Conservation (phyloP, 73 alveolate genomes). For the Tetrahymena elliotti region DNA sequence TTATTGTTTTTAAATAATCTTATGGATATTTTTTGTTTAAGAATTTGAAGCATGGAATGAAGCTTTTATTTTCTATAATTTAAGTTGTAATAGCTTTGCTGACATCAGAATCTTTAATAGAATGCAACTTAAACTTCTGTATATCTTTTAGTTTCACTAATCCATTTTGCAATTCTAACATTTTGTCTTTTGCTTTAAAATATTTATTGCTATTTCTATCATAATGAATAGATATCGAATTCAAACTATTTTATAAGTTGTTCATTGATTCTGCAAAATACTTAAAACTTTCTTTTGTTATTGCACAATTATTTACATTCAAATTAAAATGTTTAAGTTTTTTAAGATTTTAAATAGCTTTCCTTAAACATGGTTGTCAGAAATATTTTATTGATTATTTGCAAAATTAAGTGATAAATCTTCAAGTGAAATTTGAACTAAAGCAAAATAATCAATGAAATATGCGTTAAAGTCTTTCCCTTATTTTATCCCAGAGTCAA, state of each 20-base stretch:
- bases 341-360: no score
- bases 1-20: no score
- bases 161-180: background rate
- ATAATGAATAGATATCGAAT: background rate
- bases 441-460: background rate
- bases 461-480: background rate
- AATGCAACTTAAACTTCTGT: background rate
- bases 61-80: no score
- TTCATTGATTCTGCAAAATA: background rate
- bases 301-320: background rate
- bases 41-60: background rate
- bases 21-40: background rate
- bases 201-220: background rate
- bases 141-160: background rate
- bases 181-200: background rate
- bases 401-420: background rate
- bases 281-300: background rate
- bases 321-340: no score
- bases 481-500: background rate
- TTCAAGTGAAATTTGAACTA: background rate
- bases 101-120: background rate
- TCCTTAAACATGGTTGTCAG: background rate
- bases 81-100: background rate
- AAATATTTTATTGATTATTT: no score
- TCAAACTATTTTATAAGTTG: no score